Evolutionary conservation across 2,329 filamentous ascomycete species (phyloP).

Genomic region (Botrytis fabae): DNA sequence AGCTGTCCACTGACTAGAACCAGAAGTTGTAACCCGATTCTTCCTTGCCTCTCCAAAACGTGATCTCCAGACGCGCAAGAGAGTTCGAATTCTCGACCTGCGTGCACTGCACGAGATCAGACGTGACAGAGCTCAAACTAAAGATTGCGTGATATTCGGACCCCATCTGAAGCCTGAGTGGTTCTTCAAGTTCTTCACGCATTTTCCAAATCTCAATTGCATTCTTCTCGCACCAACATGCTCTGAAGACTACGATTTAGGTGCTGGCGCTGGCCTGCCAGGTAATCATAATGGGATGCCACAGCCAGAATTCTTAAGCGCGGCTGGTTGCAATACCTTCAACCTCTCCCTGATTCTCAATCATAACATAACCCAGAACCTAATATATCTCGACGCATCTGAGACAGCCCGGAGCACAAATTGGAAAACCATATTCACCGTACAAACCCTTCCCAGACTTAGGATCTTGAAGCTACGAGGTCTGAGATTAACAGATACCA

Average conservation of each 20-base stretch:
- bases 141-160: not conserved
- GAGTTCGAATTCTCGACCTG: constrained; percentile 18
- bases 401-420: constrained; percentile 19
- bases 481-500: constrained; percentile 49
- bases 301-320: constrained; percentile 9
- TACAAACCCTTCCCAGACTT: constrained; percentile 40
- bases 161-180: not conserved
- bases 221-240: constrained; percentile 8
- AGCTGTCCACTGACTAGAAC: not conserved
- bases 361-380: constrained; percentile 10
- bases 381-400: constrained; percentile 33
- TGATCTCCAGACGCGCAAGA: constrained; percentile 35
- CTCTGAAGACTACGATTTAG: not conserved
- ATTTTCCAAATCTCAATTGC: constrained; percentile 16
- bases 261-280: not conserved
- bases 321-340: constrained; percentile 9
- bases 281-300: not conserved
- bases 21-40: constrained; percentile 2
- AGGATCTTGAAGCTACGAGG: constrained; percentile 53
- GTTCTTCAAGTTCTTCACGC: constrained; percentile 4
- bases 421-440: constrained; percentile 42
- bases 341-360: not conserved
- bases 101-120: constrained; percentile 4
- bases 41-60: not conserved
- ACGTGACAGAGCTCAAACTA: constrained; percentile 1